Base-by-base conservation (phyloP, 371 early-diverging fungal genomes). In the Antonospora locustae region DNA sequence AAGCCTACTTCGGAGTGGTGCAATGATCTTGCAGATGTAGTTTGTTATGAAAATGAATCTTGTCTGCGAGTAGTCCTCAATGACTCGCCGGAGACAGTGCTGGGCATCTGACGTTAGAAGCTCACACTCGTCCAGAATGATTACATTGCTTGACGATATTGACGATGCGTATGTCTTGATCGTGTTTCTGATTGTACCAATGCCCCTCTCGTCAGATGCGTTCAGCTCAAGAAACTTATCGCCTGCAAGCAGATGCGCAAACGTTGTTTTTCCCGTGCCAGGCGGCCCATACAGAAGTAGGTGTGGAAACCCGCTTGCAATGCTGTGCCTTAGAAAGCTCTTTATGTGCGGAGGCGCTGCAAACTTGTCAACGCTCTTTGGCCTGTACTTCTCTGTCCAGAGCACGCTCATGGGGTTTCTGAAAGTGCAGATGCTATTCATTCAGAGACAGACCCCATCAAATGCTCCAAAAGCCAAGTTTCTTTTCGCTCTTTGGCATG, bases 51-150 rank as follows among this genome's bases (percentile, higher is more conserved):
- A 71, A 67, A 93, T 91, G 73, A 98, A 96, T 28, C 95, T 81
- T 0, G 93, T 91, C 9, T 84, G 81, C 37, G 88, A 85, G 71
- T 87, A 90, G 1, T 83, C 82, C 72, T 98, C 99, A 83, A 98
- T 95, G n/a, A 87, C 90, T 49, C 99, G 77, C 50, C 99, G 78
- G 45, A 98, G 78, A 6, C 95, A 94, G 12, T 87, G 80, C 69
- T 98, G 99, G 0, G 99, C 99, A 72, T 94, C 96, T 1, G 75
- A 72, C 0, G 93, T 96, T 90, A 98, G 86, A 4, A 87, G 85
- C 76, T 99, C 99, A 0, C 90, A 92, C 76, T 99, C 99, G 69
- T 99, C 99, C 54, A 98, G 78, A 64, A 99, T 87, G 38, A 99
- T 80, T 30, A 94, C 81, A 69, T 95, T 98, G 69, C 85, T 45